Conservation (phyloP, 2,329 filamentous ascomycete species). For the Microcyclospora pomicola region DNA sequence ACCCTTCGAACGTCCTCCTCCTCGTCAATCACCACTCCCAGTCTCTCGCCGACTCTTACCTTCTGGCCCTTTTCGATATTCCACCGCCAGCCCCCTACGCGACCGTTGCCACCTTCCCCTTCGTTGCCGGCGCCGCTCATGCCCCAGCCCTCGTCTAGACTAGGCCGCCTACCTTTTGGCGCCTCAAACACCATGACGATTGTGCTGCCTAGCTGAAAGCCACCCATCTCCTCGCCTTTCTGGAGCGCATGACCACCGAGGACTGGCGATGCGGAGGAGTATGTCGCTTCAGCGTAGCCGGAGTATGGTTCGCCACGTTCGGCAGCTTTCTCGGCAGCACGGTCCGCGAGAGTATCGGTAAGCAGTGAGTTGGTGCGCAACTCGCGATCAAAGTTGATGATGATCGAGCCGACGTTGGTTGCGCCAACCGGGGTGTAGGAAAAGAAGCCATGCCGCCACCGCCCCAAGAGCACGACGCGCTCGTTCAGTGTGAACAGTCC, state of each 20-base stretch:
- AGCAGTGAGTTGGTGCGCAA: conserved; percentile 82
- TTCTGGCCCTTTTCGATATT: conserved; percentile 72
- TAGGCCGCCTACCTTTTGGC: conserved; percentile 47
- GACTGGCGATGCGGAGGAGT: conserved; percentile 60
- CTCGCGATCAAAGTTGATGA: conserved; percentile 92
- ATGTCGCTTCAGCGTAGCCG: conserved; percentile 89
- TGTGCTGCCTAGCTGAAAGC: conserved; percentile 89
- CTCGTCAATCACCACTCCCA: conserved; percentile 50
- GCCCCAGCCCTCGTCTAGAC: conserved; percentile 45
- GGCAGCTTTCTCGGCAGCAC: conserved; percentile 66
- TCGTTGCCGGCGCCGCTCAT: conserved; percentile 30
- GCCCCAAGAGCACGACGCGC: conserved; percentile 78
- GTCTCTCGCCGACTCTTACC: conserved; percentile 74
- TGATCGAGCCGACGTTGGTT: conserved; percentile 93
- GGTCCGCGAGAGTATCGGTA: conserved; percentile 83
- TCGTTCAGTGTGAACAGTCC: conserved; percentile 96
- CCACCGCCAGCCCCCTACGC: conserved; percentile 69
- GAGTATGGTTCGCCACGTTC: conserved; percentile 65
- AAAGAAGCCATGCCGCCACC: conserved; percentile 97
- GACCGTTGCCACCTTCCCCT: conserved; percentile 25
- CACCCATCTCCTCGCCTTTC: conserved; percentile 92
- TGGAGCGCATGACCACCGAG: conserved; percentile 72
- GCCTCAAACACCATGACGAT: conserved; percentile 95
- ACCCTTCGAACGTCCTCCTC: no score
- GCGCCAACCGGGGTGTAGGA: conserved; percentile 89